Evolutionary conservation across 768 basidiomycete genomes (phyloP), one percentile per base, ranked within the genome.

Genomic region (Xerocomus brunneocitrinus): DNA sequence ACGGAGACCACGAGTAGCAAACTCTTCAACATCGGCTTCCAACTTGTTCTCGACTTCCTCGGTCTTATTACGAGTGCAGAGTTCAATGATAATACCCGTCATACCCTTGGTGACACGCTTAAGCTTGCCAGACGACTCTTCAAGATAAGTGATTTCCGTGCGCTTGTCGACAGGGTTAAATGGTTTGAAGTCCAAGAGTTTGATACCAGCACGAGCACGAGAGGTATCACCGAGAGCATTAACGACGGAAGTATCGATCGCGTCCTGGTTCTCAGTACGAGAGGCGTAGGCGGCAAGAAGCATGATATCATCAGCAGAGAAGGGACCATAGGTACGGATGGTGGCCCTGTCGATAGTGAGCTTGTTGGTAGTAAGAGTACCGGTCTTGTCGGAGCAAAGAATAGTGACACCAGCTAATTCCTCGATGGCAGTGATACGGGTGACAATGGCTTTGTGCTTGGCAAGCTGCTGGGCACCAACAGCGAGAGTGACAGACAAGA

Each of bases 31-130:
- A 67, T 98, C 95, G 57, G 82, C 79, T 78, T 98, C 93, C 54
- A 98, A 87, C 62, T 78, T 81, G 75, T 89, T 84, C 81, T 98
- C 95, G 41, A 93, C 61, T 57, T 92, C 92, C 10, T 90, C 86
- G 38, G 91, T 90, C 84, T 98, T 98, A 87, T 97, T 95, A 69
- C 95, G 90, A 24, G 90, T 79, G 84, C 95, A 98, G 46, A 97
- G 88, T 53, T 95, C 92, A 67, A 97, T 94, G 78, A 98, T 93
- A 73, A 92, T 89, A 77, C 94, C 95, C 41, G 95, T 98, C 95
- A 98, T 98, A 71, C 95, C 95, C 87, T 98, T 98, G 69, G 95
- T 97, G 66, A 95, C 95, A 65, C 95, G 91, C 84, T 95, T 97
- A 62, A 98, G 82, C 72, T 89, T 91, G 73, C 95, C 95, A n/a